Percentiles rank a stretch among this genome's conserved stretches.
Conservation (phyloP, 139 green algal species). For the Chlamydomonas sphaeroides region DNA sequence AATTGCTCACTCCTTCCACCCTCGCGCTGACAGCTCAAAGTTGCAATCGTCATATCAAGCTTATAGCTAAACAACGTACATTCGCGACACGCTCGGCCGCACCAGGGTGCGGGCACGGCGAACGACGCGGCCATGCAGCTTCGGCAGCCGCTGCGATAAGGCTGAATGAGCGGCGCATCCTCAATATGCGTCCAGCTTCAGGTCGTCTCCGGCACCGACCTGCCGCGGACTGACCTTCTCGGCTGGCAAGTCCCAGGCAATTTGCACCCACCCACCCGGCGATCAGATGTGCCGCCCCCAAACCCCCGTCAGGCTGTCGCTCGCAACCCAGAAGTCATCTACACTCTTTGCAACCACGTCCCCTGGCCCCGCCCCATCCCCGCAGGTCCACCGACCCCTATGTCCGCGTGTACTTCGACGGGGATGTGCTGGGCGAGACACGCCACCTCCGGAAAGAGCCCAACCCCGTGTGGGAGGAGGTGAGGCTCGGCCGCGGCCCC, state of each 20-base stretch:
- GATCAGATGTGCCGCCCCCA: neutral
- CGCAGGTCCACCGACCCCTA: slow-evolving; percentile 9
- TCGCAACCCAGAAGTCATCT: neutral
- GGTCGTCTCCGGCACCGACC: neutral
- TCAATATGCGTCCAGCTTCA: neutral
- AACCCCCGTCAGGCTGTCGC: neutral
- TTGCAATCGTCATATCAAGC: too few species aligned
- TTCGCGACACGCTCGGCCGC: too few species aligned
- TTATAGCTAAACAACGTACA: too few species aligned
- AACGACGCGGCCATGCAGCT: too few species aligned
- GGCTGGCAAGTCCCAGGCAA: too few species aligned
- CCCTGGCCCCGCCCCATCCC: neutral
- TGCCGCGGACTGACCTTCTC: slow-evolving; percentile 3
- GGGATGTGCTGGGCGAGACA: slow-evolving; percentile 1
- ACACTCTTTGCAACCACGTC: neutral
- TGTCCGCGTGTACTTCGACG: neutral
- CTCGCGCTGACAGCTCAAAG: too few species aligned
- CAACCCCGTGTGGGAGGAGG: slow-evolving; percentile 13
- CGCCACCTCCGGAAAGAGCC: neutral
- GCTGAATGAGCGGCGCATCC: too few species aligned
- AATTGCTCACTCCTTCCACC: too few species aligned
- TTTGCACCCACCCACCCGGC: too few species aligned
- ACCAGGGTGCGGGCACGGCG: too few species aligned
- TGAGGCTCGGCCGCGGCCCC: too few species aligned
- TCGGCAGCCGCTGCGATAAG: too few species aligned